Percentiles rank a stretch among this genome's conserved stretches.
These are phyloP conservation scores for Fusarium sp. DNA, from an alignment of 2,329 filamentous ascomycete genomes.

Conservation along the genomic window DNA sequence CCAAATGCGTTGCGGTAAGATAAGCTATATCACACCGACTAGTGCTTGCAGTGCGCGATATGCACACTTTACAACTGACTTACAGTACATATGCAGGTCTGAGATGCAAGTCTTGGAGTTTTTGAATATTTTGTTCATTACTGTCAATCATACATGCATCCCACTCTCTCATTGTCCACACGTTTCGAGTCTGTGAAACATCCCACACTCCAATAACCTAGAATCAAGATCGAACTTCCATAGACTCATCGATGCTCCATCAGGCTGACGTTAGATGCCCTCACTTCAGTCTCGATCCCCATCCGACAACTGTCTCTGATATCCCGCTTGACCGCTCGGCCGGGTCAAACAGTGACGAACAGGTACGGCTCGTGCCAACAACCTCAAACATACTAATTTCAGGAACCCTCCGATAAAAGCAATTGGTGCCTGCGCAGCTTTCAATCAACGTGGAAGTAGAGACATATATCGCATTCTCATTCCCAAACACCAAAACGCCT, in stretches of 20 bases:
- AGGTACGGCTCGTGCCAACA: slow-evolving; percentile 35
- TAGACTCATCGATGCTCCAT: slow-evolving; percentile 30
- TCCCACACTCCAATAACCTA: slow-evolving; percentile 21
- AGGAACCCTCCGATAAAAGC: background rate
- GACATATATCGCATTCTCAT: slow-evolving; percentile 13
- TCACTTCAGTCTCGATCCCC: slow-evolving; percentile 30
- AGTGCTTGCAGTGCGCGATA: slow-evolving; percentile 19
- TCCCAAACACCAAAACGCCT: slow-evolving; percentile 35
- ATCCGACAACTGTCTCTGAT: slow-evolving; percentile 5
- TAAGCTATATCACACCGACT: background rate
- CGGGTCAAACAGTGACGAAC: slow-evolving; percentile 28
- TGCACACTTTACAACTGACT: slow-evolving; percentile 8
- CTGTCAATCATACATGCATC: slow-evolving; percentile 12
- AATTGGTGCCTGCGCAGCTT: background rate
- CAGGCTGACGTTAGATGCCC: slow-evolving; percentile 14
- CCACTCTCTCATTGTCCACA: slow-evolving; percentile 7
- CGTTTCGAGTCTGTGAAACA: slow-evolving; percentile 40
- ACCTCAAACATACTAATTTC: slow-evolving; percentile 20
- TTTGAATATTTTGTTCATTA: slow-evolving; percentile 14
- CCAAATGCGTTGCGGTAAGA: slow-evolving; percentile 2
- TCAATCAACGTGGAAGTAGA: slow-evolving; percentile 9
- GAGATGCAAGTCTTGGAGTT: slow-evolving; percentile 9
- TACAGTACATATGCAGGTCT: slow-evolving; percentile 19
- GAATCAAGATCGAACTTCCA: slow-evolving; percentile 35
- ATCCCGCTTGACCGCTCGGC: slow-evolving; percentile 12